Conservation (phyloP, 148 eudicot species). For the Cornus suecica region DNA sequence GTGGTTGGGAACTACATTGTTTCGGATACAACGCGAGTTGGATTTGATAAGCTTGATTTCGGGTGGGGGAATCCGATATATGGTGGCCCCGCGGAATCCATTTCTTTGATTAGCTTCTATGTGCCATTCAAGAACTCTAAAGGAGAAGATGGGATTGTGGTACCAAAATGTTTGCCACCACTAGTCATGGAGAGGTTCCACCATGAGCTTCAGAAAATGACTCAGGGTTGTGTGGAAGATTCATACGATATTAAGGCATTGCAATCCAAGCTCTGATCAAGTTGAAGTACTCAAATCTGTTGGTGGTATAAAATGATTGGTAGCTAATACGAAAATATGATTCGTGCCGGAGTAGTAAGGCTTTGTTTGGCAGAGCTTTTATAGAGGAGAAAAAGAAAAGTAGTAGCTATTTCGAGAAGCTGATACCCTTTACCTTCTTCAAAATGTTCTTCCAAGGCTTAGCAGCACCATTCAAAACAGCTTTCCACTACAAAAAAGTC, state of each 20-base stretch:
- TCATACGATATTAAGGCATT: not conserved
- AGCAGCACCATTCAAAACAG: too few relatives aligned
- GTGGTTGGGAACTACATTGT: constrained; percentile 24
- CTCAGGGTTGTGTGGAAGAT: not conserved
- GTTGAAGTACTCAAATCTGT: too few relatives aligned
- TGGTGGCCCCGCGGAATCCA: constrained; percentile 18
- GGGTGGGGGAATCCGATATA: constrained; percentile 51
- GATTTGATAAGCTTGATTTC: constrained; percentile 30
- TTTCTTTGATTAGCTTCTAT: constrained; percentile 17
- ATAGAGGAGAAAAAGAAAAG: too few relatives aligned
- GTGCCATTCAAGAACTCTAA: constrained; percentile 11
- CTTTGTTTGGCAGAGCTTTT: too few relatives aligned
- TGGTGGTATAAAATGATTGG: not conserved
- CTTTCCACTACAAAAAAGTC: too few relatives aligned
- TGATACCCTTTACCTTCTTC: too few relatives aligned
- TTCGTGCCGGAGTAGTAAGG: too few relatives aligned
- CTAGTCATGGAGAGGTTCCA: constrained; percentile 20
- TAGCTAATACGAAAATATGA: not conserved
- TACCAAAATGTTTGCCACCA: constrained; percentile 22
- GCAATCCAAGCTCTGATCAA: not conserved
- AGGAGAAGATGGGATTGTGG: constrained; percentile 23
- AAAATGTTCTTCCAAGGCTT: too few relatives aligned
- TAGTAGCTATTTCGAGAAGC: too few relatives aligned
- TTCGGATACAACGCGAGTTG: constrained; percentile 28
- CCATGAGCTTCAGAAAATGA: constrained; percentile 12